phyloP scores from a whole-genome alignment of 345 rosid species.

The Camelina laxa region DNA sequence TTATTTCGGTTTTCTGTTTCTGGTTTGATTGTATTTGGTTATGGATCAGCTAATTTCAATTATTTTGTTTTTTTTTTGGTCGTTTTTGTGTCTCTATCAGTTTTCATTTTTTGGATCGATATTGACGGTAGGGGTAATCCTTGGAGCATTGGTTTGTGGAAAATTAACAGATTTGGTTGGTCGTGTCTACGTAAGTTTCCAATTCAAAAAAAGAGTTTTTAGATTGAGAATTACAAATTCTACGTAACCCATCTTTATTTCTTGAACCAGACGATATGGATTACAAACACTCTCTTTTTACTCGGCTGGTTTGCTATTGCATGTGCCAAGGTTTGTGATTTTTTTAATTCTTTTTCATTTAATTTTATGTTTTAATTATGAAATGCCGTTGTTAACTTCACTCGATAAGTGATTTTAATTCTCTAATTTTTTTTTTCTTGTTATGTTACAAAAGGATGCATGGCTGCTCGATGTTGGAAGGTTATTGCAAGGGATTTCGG shows the following conservation, averaged over 20 bases:
- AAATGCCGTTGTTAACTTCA: neutral
- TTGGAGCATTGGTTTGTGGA: constrained; percentile 57
- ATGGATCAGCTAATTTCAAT: neutral
- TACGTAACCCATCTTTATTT: neutral
- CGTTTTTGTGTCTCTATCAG: constrained; percentile 35
- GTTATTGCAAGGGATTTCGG: constrained; percentile 66
- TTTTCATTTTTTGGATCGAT: constrained; percentile 63
- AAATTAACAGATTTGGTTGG: constrained; percentile 55
- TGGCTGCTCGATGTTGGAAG: constrained; percentile 76
- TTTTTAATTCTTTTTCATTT: neutral
- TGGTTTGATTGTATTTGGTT: neutral
- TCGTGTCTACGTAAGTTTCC: constrained; percentile 49
- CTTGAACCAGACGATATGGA: constrained; percentile 58
- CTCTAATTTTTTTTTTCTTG: neutral
- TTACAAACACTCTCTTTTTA: constrained; percentile 45
- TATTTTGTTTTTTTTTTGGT: neutral
- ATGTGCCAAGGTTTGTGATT: constrained; percentile 54
- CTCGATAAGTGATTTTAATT: neutral
- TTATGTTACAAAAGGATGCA: constrained; percentile 48
- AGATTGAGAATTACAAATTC: too few species aligned
- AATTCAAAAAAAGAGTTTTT: too few species aligned
- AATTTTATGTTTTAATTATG: neutral
- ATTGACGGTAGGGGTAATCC: constrained; percentile 52
- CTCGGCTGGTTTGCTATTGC: constrained; percentile 61
- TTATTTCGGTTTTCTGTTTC: constrained; percentile 10